Conservation (phyloP, 352 stramenopile species). For the Globisporangium heterothallicum region DNA sequence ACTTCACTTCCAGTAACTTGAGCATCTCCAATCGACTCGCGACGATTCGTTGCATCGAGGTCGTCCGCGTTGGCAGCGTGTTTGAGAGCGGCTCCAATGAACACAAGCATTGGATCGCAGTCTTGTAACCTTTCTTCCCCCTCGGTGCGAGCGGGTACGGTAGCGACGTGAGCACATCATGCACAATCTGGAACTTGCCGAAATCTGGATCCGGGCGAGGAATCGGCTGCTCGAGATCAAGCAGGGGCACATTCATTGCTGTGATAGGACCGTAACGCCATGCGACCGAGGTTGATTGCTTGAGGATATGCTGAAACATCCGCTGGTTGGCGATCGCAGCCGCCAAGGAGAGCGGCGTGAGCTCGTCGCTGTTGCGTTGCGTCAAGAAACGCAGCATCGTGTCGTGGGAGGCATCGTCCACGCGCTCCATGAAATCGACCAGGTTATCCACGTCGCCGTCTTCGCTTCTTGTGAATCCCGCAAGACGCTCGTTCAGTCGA, state of each 20-base stretch:
- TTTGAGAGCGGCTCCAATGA: constrained; percentile 41
- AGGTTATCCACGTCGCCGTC: constrained; percentile 3
- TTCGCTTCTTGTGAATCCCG: background rate
- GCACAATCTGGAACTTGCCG: constrained; percentile 18
- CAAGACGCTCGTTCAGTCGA: constrained; percentile 1
- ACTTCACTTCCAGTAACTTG: constrained; percentile 42
- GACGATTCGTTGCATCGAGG: constrained; percentile 22
- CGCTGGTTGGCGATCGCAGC: constrained; percentile 38
- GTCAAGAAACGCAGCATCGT: constrained; percentile 33
- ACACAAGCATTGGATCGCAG: constrained; percentile 54
- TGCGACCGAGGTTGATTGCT: constrained; percentile 32
- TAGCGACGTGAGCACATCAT: constrained; percentile 11
- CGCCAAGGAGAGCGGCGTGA: constrained; percentile 53
- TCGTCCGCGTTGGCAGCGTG: constrained; percentile 21
- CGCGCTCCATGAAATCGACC: constrained; percentile 29
- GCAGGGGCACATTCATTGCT: constrained; percentile 41
- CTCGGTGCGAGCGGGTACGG: constrained; percentile 36
- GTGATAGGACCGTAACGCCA: constrained; percentile 60
- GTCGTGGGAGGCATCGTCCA: constrained; percentile 22
- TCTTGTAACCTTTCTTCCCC: constrained; percentile 27
- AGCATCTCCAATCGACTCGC: constrained; percentile 48
- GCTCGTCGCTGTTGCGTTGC: constrained; percentile 44
- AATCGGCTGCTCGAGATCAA: constrained; percentile 50
- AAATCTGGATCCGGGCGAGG: constrained; percentile 14
- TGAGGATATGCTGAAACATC: constrained; percentile 61